Percentiles rank a stretch among this genome's conserved stretches.
Conservation (phyloP, 1,139 yeast species). For the Wickerhamomyces sp. region DNA sequence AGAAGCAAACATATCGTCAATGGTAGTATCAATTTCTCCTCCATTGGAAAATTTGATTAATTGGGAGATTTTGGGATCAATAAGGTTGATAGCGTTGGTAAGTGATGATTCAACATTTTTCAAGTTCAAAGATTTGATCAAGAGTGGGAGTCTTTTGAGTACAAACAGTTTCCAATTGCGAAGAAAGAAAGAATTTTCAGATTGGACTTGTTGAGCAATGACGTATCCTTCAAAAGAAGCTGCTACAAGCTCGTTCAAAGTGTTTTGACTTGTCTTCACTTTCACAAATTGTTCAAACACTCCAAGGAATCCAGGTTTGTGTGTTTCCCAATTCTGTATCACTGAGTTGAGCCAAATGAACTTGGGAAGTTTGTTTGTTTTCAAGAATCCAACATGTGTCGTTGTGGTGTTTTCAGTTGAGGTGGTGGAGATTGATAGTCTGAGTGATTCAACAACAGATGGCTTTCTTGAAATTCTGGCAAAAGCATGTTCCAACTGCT, state of each 20-base stretch:
- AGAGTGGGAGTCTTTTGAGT: constrained; percentile 18
- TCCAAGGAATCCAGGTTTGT: constrained; percentile 10
- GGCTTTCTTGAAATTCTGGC: constrained; percentile 12
- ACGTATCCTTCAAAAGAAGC: constrained; percentile 20
- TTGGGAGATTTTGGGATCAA: constrained; percentile 21
- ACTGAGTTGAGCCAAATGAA: constrained; percentile 21
- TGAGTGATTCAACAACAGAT: constrained; percentile 4
- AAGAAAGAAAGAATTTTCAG: constrained; percentile 5
- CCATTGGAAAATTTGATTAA: constrained; percentile 12
- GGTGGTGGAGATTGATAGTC: constrained; percentile 7
- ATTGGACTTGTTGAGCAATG: constrained; percentile 12
- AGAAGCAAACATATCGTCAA: constrained; percentile 39
- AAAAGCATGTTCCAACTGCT: constrained; percentile 10
- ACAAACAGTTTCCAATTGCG: constrained; percentile 21
- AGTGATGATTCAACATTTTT: constrained; percentile 21
- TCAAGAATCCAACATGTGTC: constrained; percentile 15
- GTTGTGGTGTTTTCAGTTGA: constrained; percentile 1
- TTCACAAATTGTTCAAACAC: constrained; percentile 22
- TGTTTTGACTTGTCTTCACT: constrained; percentile 20
- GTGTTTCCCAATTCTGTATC: constrained; percentile 17
- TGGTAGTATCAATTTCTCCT: constrained; percentile 26
- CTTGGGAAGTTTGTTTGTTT: constrained; percentile 18
- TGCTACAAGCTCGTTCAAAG: constrained; percentile 19
- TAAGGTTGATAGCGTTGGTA: constrained; percentile 14
- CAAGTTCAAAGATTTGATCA: constrained; percentile 17